Conservation (phyloP, 495 filamentous ascomycete genomes). For the Rostrohypoxylon terebratum region DNA sequence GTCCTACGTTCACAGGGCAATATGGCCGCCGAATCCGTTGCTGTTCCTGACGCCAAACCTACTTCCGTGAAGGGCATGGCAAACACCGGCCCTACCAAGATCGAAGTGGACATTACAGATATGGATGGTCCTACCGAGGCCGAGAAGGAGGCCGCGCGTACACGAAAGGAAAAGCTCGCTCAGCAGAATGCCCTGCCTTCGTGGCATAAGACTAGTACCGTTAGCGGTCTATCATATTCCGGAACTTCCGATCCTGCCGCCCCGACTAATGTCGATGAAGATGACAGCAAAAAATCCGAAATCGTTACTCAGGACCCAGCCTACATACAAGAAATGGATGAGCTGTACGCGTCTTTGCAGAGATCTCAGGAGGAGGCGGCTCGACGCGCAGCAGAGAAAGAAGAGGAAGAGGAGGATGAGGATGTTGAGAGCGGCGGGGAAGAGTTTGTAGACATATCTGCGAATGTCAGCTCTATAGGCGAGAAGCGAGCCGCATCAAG, state of each 20-base stretch:
- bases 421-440: slow-evolving; percentile 59
- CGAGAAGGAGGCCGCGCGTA: slow-evolving; percentile 77
- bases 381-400: slow-evolving; percentile 58
- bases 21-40: slow-evolving; percentile 68
- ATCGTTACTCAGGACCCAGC: slow-evolving; percentile 55
- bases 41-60: slow-evolving; percentile 64
- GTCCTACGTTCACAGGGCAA: slow-evolving; percentile 69
- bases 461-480: slow-evolving; percentile 36
- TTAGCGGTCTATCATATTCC: slow-evolving; percentile 61
- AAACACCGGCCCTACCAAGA: slow-evolving; percentile 74
- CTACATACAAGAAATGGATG: slow-evolving; percentile 58
- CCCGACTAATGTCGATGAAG: slow-evolving; percentile 65
- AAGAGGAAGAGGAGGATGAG: slow-evolving; percentile 63
- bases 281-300: slow-evolving; percentile 55
- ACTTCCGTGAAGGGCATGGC: slow-evolving; percentile 77
- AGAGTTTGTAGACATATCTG: slow-evolving; percentile 53
- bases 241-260: slow-evolving; percentile 57
- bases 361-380: slow-evolving; percentile 64
- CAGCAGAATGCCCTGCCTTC: slow-evolving; percentile 86
- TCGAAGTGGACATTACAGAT: slow-evolving; percentile 83
- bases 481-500: slow-evolving; percentile 48
- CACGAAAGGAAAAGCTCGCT: slow-evolving; percentile 77
- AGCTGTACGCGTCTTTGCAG: slow-evolving; percentile 65
- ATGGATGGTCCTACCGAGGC: slow-evolving; percentile 78
- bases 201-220: slow-evolving; percentile 91